Evolutionary conservation across 2,329 filamentous ascomycete species (phyloP).

Genomic region (Cladosporium colombiae): DNA sequence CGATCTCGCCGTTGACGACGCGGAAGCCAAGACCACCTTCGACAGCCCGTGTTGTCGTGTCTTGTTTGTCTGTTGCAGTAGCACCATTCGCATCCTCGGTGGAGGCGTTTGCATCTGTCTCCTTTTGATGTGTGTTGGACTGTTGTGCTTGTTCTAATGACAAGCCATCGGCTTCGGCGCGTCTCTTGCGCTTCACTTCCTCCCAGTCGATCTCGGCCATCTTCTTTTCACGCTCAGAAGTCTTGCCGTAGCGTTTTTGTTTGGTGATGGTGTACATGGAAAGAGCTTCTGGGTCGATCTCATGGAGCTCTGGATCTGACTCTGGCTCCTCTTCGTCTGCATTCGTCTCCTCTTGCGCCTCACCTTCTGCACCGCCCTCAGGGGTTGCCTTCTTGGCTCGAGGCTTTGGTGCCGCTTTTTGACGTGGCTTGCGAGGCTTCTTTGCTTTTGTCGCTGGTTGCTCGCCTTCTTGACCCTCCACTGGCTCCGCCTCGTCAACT

Average conservation of each 20-base stretch:
- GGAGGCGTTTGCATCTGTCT: constrained; percentile 14
- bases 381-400: constrained; percentile 1
- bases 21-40: constrained; percentile 45
- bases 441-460: constrained; percentile 6
- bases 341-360: neutral
- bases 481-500: constrained; percentile 6
- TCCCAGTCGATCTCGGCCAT: constrained; percentile 67
- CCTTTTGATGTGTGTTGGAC: constrained; percentile 20
- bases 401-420: neutral
- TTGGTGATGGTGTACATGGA: constrained; percentile 73
- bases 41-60: constrained; percentile 8
- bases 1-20: constrained; percentile 71
- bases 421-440: constrained; percentile 16
- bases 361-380: constrained; percentile 4
- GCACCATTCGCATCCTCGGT: constrained; percentile 18
- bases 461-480: neutral
- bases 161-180: constrained; percentile 38
- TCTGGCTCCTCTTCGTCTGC: constrained; percentile 26
- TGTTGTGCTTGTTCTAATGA: constrained; percentile 21
- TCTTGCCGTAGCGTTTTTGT: constrained; percentile 62
- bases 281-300: constrained; percentile 65
- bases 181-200: constrained; percentile 46
- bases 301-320: constrained; percentile 38
- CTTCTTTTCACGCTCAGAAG: constrained; percentile 72
- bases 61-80: constrained; percentile 15